These are phyloP conservation scores for Chenopodium quinoa DNA, from an alignment of 148 eudicot species.

Conservation along the genomic window DNA sequence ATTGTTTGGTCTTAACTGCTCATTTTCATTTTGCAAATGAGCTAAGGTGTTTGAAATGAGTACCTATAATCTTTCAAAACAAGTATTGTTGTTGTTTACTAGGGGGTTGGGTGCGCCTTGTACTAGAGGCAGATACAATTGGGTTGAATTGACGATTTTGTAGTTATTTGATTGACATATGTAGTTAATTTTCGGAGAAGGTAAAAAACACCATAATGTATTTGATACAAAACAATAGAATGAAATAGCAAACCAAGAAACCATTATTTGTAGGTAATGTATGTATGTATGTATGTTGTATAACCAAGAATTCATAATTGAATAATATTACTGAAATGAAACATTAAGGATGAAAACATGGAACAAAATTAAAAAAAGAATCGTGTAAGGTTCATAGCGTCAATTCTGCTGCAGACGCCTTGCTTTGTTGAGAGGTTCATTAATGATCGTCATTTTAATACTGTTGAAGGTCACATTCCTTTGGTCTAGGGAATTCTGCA, in stretches of 20 bases:
- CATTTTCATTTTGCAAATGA: too few species aligned
- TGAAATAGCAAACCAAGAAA: background rate
- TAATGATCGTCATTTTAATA: slow-evolving; percentile 18
- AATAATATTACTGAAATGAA: background rate
- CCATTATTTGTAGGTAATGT: background rate
- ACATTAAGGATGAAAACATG: background rate
- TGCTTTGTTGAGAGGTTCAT: background rate
- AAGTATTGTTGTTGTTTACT: too few species aligned
- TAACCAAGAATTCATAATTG: background rate
- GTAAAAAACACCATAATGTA: background rate
- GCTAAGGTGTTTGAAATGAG: too few species aligned
- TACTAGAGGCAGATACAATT: too few species aligned
- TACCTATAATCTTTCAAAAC: too few species aligned
- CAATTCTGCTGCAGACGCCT: background rate
- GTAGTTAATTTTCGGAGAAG: background rate
- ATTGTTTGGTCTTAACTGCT: too few species aligned
- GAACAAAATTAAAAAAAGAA: background rate
- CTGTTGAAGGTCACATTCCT: slow-evolving; percentile 53
- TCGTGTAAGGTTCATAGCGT: background rate
- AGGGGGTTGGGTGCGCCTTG: too few species aligned
- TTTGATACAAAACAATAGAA: background rate
- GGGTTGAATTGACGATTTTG: too few species aligned
- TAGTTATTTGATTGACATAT: too few species aligned
- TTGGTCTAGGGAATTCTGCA: slow-evolving; percentile 35
- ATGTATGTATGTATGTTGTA: too few species aligned